Base-by-base conservation (phyloP, 352 stramenopile species). In the Globisporangium echinulatum region DNA sequence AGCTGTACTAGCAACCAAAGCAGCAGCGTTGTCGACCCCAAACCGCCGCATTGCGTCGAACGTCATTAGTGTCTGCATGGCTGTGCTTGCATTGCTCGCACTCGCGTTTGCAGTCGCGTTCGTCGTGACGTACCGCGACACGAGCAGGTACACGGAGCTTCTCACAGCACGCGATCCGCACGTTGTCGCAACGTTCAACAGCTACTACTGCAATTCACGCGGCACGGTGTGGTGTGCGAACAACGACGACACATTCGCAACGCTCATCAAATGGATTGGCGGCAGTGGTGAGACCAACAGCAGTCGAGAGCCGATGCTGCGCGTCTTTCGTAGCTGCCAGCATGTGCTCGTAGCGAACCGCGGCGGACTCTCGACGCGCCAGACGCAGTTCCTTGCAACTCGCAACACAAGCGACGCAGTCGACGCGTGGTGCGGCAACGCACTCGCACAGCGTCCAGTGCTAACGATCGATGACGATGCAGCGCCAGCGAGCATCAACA, bases 391-490 rank as follows among this genome's bases (percentile, higher is more conserved):
- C 13, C 39, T 56, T 14, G 25, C 36, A 19, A 55, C 17, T 33
- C 39, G 10, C 38, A 61, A 56, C 48, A 50, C 56, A 10, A 62
- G 55, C 13, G 49, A 55, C 19, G 39, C 49, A 5, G 56, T 44
- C 13, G 56, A 61, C 38, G 19, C 19, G 11, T 61, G 56, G 56
- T 61, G 49, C 42, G 49, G 56, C 13, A 4, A 5, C 7, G 46
- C 36, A 4, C n/a, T 56, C 49, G n/a, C 52, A 14, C 25, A 44
- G 39, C 42, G 8, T 8, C 7, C 17, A 15, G 11, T 42, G 17
- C 11, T 11, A 19, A 38, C 9, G 11, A 4, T 25, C 17, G 19
- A 5, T 19, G 46, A 40, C 7, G n/a, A 47, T 11, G 17, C 56
- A 37, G 13, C 47, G 9, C 48, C 56, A 19, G 17, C 14, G 39